A percentile compares a stretch with the other conserved stretches of the same genome.
Evolutionary conservation across 2,329 filamentous ascomycete species (phyloP).

Genomic region (Aspergillus sergii): DNA sequence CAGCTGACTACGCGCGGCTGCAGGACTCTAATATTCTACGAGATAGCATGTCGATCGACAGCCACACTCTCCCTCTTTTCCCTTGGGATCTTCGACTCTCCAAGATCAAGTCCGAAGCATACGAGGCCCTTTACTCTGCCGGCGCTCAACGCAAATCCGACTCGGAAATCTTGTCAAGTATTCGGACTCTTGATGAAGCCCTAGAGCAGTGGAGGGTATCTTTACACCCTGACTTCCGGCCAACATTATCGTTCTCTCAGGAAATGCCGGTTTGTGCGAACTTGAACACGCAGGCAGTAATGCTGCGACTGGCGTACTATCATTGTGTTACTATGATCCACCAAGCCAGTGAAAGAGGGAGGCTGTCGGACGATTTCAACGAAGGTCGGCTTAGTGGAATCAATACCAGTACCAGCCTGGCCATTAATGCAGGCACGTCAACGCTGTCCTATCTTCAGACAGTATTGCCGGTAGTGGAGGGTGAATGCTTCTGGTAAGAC

Average conservation of each 20-base stretch:
- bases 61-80: conserved; percentile 29
- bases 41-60: neutral
- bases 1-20: conserved; percentile 35
- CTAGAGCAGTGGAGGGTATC: conserved; percentile 55
- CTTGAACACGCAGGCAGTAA: conserved; percentile 45
- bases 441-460: conserved; percentile 1
- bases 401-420: conserved; percentile 25
- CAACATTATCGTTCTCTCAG: conserved; percentile 42
- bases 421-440: conserved; percentile 43
- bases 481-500: conserved; percentile 2
- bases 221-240: conserved; percentile 43
- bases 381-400: neutral
- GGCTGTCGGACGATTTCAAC: no score
- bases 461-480: neutral
- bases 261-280: conserved; percentile 16
- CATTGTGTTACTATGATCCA: conserved; percentile 55
- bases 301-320: conserved; percentile 55
- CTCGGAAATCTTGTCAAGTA: conserved; percentile 51
- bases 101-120: conserved; percentile 51
- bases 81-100: conserved; percentile 50
- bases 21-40: conserved; percentile 2
- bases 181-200: conserved; percentile 55
- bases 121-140: conserved; percentile 49
- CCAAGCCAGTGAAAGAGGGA: conserved; percentile 26
- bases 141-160: conserved; percentile 48